These are phyloP conservation scores for Chimonanthus salicifolius DNA, from an alignment of 164 flowering plant genomes.

Conservation along the genomic window DNA sequence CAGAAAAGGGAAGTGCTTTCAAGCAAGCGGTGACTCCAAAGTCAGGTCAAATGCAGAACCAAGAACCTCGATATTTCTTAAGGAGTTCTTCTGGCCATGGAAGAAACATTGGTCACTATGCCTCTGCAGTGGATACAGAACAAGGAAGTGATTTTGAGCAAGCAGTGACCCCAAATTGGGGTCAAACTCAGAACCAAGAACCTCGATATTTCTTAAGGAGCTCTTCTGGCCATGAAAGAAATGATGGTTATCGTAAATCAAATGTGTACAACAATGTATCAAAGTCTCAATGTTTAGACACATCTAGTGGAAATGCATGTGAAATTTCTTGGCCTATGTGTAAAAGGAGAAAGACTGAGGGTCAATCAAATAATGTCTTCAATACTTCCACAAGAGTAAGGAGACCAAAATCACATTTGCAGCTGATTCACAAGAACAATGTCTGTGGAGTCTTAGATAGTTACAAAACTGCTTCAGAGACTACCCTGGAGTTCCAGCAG, in stretches of 20 bases:
- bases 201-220: conserved; percentile 8
- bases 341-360: conserved; percentile 46
- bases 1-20: neutral
- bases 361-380: conserved; percentile 10
- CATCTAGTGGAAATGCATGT: conserved; percentile 5
- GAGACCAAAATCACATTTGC: conserved; percentile 14
- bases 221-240: neutral
- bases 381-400: conserved; percentile 29
- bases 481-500: conserved; percentile 12
- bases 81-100: conserved; percentile 5
- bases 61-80: conserved; percentile 6
- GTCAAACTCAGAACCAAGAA: conserved; percentile 7
- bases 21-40: conserved; percentile 4
- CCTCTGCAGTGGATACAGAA: conserved; percentile 1
- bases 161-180: neutral
- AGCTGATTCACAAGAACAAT: conserved; percentile 4
- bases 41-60: conserved; percentile 5
- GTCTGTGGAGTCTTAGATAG: conserved; percentile 7
- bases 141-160: conserved; percentile 1
- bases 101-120: conserved; percentile 5
- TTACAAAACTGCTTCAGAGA: conserved; percentile 14
- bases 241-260: conserved; percentile 12
- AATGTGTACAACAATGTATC: conserved; percentile 9
- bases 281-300: conserved; percentile 10
- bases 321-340: conserved; percentile 41